A percentile compares a stretch with the other conserved stretches of the same genome.
These are phyloP conservation scores for Acephala macrosclerotiorum DNA, from an alignment of 2,329 filamentous ascomycete genomes.

Conservation along the genomic window DNA sequence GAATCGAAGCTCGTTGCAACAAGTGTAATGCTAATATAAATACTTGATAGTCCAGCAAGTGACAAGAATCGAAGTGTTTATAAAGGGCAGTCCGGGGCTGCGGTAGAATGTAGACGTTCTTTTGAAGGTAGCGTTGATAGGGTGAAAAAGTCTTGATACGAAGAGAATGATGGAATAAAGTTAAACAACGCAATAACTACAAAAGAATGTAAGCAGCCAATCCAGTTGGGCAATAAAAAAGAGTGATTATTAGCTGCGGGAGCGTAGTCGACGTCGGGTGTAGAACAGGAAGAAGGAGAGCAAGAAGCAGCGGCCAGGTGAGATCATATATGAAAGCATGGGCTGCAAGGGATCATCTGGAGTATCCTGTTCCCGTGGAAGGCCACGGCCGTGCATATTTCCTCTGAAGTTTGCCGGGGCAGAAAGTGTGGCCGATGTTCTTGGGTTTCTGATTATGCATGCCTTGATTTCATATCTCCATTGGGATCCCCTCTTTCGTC, in stretches of 20 bases:
- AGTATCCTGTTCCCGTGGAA: slow-evolving; percentile 35
- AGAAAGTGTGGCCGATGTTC: slow-evolving; percentile 37
- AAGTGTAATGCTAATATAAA: slow-evolving; percentile 33
- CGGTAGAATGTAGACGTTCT: slow-evolving; percentile 52
- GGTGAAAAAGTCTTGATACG: slow-evolving; percentile 31
- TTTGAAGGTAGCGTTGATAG: slow-evolving; percentile 31
- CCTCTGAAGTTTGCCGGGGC: slow-evolving; percentile 35
- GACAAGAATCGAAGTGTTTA: slow-evolving; percentile 39
- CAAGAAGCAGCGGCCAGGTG: slow-evolving; percentile 31
- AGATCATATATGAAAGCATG: slow-evolving; percentile 42
- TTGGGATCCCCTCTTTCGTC: slow-evolving; percentile 37
- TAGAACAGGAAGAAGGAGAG: slow-evolving; percentile 38
- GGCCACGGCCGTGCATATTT: slow-evolving; percentile 38
- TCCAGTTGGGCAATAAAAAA: slow-evolving; percentile 60
- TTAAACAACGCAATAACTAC: slow-evolving; percentile 44
- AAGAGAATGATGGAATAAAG: slow-evolving; percentile 40
- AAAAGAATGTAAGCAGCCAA: slow-evolving; percentile 61
- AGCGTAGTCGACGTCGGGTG: slow-evolving; percentile 45
- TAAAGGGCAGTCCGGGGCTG: slow-evolving; percentile 53
- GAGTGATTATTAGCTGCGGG: slow-evolving; percentile 48
- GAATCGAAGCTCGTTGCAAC: slow-evolving; percentile 27
- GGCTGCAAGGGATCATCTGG: slow-evolving; percentile 37
- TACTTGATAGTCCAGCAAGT: slow-evolving; percentile 43
- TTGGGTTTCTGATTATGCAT: slow-evolving; percentile 46
- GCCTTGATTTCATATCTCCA: slow-evolving; percentile 42